These are phyloP conservation scores for Gleditsia sinensis DNA, from an alignment of 306 rosid genomes.

Conservation along the genomic window DNA sequence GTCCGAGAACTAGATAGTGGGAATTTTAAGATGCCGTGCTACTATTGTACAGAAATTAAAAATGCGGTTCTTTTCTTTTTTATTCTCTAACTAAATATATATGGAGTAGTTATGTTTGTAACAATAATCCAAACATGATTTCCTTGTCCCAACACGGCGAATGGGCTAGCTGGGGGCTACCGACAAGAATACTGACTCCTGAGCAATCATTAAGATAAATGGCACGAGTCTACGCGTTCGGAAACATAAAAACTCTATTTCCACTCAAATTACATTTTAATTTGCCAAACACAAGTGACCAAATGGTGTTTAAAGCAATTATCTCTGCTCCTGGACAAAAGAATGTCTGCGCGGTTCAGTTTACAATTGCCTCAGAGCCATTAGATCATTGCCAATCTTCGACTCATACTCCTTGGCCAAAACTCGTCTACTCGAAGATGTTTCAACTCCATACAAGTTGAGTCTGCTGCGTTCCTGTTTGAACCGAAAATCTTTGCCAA, in stretches of 20 bases:
- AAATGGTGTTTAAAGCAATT: constrained; percentile 42
- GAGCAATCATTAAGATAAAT: constrained; percentile 30
- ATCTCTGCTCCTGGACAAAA: constrained; percentile 49
- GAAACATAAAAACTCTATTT: constrained; percentile 41
- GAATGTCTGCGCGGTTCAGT: constrained; percentile 39
- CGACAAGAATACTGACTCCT: constrained; percentile 21
- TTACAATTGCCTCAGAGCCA: constrained; percentile 48
- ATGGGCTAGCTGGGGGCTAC: not conserved
- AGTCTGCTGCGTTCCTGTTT: constrained; percentile 42
- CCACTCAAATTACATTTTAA: constrained; percentile 49
- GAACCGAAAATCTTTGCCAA: constrained; percentile 42
- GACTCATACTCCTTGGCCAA: constrained; percentile 41
- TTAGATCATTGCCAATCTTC: constrained; percentile 34
- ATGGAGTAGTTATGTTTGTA: not conserved
- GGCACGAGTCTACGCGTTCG: constrained; percentile 31
- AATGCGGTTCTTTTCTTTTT: not conserved
- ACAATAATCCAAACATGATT: not conserved
- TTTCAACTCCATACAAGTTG: constrained; percentile 37
- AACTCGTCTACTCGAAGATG: constrained; percentile 39
- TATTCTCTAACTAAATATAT: not conserved
- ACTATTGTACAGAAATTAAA: not conserved
- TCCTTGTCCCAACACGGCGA: not conserved
- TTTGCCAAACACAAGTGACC: constrained; percentile 42
- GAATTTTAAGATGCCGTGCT: not conserved
- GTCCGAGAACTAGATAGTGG: not conserved